These are phyloP conservation scores for Cyclanthera cordifolia DNA, from an alignment of 306 rosid species.

Conservation along the genomic window DNA sequence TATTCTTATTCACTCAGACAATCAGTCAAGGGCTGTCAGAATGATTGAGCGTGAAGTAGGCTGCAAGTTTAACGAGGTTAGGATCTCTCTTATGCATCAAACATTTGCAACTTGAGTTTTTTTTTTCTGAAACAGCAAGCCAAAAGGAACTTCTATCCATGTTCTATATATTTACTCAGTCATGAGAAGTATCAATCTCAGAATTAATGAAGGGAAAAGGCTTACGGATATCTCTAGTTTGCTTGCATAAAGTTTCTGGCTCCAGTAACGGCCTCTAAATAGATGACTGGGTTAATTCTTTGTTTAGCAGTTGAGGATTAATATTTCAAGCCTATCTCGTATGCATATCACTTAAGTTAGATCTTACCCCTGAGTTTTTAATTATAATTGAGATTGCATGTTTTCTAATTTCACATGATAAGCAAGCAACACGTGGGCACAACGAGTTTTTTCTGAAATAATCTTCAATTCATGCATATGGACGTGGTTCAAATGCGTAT, in stretches of 20 bases:
- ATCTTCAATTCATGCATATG: not conserved
- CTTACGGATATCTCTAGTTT: not conserved
- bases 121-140: not conserved
- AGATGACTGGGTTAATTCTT: not conserved
- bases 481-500: not conserved
- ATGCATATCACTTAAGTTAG: not conserved
- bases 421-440: not conserved
- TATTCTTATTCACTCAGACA: constrained; percentile 56
- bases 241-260: not conserved
- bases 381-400: not conserved
- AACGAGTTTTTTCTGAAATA: not conserved
- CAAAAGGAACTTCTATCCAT: not conserved
- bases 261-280: not conserved
- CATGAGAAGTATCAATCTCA: not conserved
- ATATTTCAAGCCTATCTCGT: not conserved
- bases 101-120: not conserved
- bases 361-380: not conserved
- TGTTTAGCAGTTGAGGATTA: not conserved
- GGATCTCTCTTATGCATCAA: not conserved
- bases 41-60: constrained; percentile 85
- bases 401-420: not conserved
- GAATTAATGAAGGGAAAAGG: not conserved
- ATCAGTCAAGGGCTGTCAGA: constrained; percentile 53
- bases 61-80: constrained; percentile 70
- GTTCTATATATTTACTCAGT: not conserved